These are phyloP conservation scores for Nannochloropsis granulata DNA, from an alignment of 108 stramenopile genomes.

Conservation along the genomic window DNA sequence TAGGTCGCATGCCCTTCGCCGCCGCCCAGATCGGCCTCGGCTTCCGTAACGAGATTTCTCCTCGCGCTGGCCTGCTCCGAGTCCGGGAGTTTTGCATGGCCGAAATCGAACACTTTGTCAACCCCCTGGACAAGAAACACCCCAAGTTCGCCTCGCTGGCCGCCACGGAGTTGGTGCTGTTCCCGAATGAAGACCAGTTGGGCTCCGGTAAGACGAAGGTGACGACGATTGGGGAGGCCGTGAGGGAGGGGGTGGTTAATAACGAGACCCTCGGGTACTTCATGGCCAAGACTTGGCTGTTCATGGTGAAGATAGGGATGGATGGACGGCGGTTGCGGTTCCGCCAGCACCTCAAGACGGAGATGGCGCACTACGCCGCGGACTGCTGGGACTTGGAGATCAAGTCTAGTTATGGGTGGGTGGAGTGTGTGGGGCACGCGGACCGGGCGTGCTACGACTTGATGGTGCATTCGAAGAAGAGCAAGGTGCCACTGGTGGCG, in stretches of 20 bases:
- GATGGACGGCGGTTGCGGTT: constrained; percentile 74
- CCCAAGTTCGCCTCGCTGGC: constrained; percentile 73
- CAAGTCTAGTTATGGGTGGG: constrained; percentile 90
- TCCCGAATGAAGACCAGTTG: constrained; percentile 86
- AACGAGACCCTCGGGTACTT: constrained; percentile 98
- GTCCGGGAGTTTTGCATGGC: constrained; percentile 99
- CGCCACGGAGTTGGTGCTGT: constrained; percentile 60
- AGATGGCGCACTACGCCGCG: constrained; percentile 99
- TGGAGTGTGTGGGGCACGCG: constrained; percentile 99
- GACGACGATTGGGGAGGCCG: constrained; percentile 76
- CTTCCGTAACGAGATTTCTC: constrained; percentile 99
- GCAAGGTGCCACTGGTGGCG: constrained; percentile 84
- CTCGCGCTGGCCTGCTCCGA: constrained; percentile 85
- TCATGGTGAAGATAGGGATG: constrained; percentile 94
- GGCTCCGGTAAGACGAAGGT: constrained; percentile 82
- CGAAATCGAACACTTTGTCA: constrained; percentile 99
- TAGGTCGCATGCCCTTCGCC: constrained; percentile 82
- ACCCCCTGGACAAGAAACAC: constrained; percentile 92
- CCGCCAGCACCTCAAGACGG: constrained; percentile 95
- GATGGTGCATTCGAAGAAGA: constrained; percentile 73
- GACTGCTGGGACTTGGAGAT: constrained; percentile 99
- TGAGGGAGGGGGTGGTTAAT: constrained; percentile 74
- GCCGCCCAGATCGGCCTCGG: constrained; percentile 93
- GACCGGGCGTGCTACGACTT: constrained; percentile 98
- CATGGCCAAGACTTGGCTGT: constrained; percentile 95